Evolutionary conservation across 345 rosid genomes (phyloP), one percentile per base, ranked within the genome.

Genomic region (Euphorbia tirucalli): DNA sequence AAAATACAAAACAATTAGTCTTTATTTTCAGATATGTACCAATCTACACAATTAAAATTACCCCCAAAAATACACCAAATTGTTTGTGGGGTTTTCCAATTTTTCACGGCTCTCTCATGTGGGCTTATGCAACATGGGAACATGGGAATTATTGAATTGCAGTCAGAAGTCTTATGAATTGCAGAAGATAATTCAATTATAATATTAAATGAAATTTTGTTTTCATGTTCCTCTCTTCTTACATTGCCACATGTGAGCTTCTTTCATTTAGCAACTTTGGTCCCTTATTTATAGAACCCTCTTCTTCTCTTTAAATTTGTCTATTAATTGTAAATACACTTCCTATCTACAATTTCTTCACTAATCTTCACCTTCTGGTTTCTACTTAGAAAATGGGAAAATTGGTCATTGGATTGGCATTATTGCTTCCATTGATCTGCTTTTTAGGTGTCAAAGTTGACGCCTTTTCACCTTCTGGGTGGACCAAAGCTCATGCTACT

Each of bases 101-200:
- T 22, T 66, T 74, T 74, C 66, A 59, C 71, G 71, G 85, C 83
- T 82, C 72, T 74, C 22, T 79, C 65, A 43, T 64, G 86, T 83
- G 83, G 67, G 71, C 68, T 44, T 52, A 9, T 50, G 71, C 67
- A 61, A 25, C n/a, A n/a, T n/a, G 77, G 79, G 83, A 87, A 87
- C 93, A 82, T 87, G 93, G 83, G 77, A 85, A 83, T 81, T 74
- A 84, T 82, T 85, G 81, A 83, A 79, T 60, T 69, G 71, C 77
- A 28, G 13, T 69, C 82, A 73, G 67, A 76, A n/a, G n/a, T n/a
- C n/a, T n/a, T n/a, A n/a, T n/a, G n/a, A n/a, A n/a, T n/a, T n/a
- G n/a, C n/a, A n/a, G n/a, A n/a, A n/a, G n/a, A n/a, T n/a, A n/a
- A n/a, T n/a, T n/a, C n/a, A n/a, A n/a, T n/a, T n/a, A n/a, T n/a